Base-by-base conservation (phyloP, 495 filamentous ascomycete genomes). In the Trichoderma orchidacearum region DNA sequence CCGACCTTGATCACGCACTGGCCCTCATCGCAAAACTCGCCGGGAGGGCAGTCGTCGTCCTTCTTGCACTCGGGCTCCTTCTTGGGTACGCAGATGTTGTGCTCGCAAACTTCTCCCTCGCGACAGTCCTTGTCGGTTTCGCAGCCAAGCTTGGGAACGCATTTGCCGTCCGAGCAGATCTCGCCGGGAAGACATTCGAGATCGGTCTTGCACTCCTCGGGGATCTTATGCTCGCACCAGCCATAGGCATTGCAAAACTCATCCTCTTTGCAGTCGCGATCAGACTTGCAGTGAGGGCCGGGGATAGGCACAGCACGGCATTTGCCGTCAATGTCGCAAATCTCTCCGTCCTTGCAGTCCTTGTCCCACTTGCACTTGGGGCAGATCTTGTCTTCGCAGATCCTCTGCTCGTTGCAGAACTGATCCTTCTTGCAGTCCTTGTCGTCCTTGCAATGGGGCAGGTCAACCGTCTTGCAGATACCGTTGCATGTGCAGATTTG, bases 321-420 rank as follows among this genome's bases (percentile, higher is more conserved):
- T 23, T 8, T 25, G 17, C 38, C 38, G 38, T 48, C 18, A 25
- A 48, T 48, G 12, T 48, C 38, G 12, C 38, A 48, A 12, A 9
- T 23, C 18, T 48, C 11, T 25, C 4, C 18, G 21, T 25, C 59
- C 6, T 57, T 60, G 50, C 76, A 79, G 0, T 59, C 67, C 6
- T 64, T 29, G 53, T 48, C 38, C 5, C 74, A 78, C 28, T 68
- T 64, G 55, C 73, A 74, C 41, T 63, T 66, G 0, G 68, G 58
- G 56, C 72, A 72, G 0, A 56, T 61, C 2, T 32, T 41, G 0
- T 68, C 67, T 32, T 67, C 54, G 17, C 38, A 48, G 38, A 48
- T 48, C 11, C 38, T 48, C 18, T 48, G 38, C 1, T 17, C 23
- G 38, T 48, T 48, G 38, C 38, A 48, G 18, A 48, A 3, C 1